Conservation (phyloP, 75 land plant species). For the Picea glauca region DNA sequence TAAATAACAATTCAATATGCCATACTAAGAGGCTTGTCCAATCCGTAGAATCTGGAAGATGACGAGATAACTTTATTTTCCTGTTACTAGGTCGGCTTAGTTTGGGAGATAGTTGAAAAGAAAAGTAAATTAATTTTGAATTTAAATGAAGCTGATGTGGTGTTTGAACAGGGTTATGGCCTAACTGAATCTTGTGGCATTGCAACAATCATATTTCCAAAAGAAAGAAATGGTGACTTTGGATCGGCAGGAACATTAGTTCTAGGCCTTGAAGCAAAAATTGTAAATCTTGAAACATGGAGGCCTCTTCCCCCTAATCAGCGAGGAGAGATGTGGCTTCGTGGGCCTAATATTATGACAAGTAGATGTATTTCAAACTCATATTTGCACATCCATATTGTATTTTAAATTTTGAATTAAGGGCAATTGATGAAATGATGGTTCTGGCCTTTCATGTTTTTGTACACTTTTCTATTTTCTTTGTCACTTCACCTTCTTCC, state of each 20-base stretch:
- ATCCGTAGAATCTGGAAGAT: too few relatives aligned
- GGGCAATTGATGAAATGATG: neutral
- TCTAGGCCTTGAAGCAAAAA: slow-evolving; percentile 58
- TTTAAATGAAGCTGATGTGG: neutral
- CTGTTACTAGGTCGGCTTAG: neutral
- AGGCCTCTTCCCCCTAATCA: slow-evolving; percentile 69
- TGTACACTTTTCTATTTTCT: neutral
- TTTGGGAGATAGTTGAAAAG: slow-evolving; percentile 1
- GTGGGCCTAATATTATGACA: slow-evolving; percentile 84
- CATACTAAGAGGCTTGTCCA: too few relatives aligned
- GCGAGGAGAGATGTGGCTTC: slow-evolving; percentile 71
- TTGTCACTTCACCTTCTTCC: neutral
- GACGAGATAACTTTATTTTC: too few relatives aligned
- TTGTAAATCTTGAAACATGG: slow-evolving; percentile 32
- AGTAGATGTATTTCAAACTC: slow-evolving; percentile 28
- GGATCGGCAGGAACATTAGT: slow-evolving; percentile 69
- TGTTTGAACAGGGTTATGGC: slow-evolving; percentile 77
- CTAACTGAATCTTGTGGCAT: slow-evolving; percentile 81
- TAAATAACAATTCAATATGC: too few relatives aligned
- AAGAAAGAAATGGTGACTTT: slow-evolving; percentile 14
- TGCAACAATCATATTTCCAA: slow-evolving; percentile 30
- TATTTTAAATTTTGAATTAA: neutral
- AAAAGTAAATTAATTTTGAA: neutral
- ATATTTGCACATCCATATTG: neutral
- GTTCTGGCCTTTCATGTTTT: neutral